phyloP scores from a whole-genome alignment of 2,329 filamentous ascomycete species.

The Hortaea sp. region DNA sequence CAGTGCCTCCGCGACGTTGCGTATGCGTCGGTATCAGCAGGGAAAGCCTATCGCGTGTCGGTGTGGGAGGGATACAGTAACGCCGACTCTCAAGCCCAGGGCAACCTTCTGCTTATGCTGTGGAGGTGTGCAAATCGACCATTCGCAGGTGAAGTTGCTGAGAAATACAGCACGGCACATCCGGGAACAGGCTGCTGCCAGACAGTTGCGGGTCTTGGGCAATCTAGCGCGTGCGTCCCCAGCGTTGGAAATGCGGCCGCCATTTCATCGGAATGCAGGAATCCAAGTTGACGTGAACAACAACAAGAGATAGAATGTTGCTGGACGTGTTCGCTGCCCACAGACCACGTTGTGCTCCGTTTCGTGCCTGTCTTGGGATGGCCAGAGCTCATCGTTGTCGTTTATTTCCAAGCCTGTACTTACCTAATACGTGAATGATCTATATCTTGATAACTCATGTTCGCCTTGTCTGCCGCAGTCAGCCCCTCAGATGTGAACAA shows the following conservation, averaged over 20 bases:
- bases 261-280: no score
- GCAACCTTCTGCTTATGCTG: slow-evolving; percentile 1
- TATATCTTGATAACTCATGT: no score
- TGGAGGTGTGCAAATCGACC: slow-evolving; percentile 1
- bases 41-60: not conserved
- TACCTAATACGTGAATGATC: no score
- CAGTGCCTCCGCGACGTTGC: not conserved
- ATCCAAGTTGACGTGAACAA: not conserved
- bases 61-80: not conserved
- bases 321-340: no score
- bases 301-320: not conserved
- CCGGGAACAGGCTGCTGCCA: not conserved
- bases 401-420: no score
- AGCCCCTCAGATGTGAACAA: no score
- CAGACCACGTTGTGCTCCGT: no score
- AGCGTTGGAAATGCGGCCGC: not conserved
- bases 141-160: not conserved
- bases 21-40: not conserved
- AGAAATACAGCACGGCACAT: not conserved
- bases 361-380: no score
- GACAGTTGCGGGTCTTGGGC: no score
- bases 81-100: not conserved
- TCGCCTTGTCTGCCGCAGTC: no score
- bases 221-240: no score
- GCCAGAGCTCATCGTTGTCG: no score